phyloP scores from a whole-genome alignment of 177 flowering plant genomes.

The Vitis hybrid region DNA sequence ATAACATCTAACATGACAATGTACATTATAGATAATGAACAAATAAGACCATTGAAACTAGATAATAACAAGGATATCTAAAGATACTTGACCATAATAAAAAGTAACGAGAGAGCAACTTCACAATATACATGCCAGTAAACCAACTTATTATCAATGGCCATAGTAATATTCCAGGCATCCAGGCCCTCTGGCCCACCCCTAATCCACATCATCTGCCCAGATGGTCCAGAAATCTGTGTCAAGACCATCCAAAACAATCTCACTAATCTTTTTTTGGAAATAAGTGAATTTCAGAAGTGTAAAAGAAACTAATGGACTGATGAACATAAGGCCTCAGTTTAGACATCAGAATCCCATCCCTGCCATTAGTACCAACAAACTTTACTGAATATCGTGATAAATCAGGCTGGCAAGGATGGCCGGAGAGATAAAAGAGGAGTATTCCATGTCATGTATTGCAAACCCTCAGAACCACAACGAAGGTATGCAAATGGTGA shows the following conservation, averaged over 20 bases:
- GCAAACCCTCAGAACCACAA: too few relatives aligned
- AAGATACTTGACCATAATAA: background rate
- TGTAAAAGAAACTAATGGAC: background rate
- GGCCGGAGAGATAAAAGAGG: too few relatives aligned
- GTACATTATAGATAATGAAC: too few relatives aligned
- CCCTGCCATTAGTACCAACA: background rate
- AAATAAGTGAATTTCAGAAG: background rate
- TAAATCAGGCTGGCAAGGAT: background rate
- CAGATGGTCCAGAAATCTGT: slow-evolving; percentile 87
- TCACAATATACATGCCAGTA: background rate
- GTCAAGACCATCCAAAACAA: background rate
- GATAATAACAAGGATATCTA: too few relatives aligned
- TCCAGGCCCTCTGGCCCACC: slow-evolving; percentile 37
- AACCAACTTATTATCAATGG: slow-evolving; percentile 69
- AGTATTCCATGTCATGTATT: too few relatives aligned
- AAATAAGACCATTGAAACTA: too few relatives aligned
- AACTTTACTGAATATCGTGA: background rate
- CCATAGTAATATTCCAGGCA: slow-evolving; percentile 58
- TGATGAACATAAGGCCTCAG: background rate
- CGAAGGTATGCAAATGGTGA: too few relatives aligned
- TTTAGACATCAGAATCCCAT: background rate
- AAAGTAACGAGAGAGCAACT: too few relatives aligned
- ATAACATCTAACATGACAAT: background rate
- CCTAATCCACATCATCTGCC: slow-evolving; percentile 87
- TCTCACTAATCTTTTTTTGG: background rate